Conservation (phyloP, 23 red algal species). For the Agarophyton chilense region DNA sequence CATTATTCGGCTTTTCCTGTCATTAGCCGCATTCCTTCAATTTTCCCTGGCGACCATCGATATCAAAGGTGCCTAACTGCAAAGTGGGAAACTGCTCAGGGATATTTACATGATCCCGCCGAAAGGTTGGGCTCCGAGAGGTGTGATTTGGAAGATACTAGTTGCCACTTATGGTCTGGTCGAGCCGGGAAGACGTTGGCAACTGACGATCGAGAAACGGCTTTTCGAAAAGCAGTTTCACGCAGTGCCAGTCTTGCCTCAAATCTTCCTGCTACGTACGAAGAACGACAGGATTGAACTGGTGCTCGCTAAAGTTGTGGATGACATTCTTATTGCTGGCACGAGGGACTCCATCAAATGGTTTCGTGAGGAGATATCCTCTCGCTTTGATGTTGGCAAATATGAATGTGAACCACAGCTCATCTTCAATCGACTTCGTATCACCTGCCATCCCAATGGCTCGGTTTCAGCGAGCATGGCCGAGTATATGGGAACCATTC, state of each 20-base stretch:
- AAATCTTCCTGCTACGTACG: constrained; percentile 6
- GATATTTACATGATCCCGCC: constrained; percentile 29
- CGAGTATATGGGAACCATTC: constrained; percentile 28
- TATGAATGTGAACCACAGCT: neutral
- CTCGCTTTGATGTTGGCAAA: constrained; percentile 7
- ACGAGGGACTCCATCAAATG: neutral
- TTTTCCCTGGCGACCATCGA: constrained; percentile 1
- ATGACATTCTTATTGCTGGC: no score
- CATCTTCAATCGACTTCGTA: constrained; percentile 47
- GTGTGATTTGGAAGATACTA: constrained; percentile 37
- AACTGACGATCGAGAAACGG: constrained; percentile 40
- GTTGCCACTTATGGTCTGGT: constrained; percentile 39
- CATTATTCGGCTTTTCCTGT: constrained; percentile 30
- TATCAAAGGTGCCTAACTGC: no score
- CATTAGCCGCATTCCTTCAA: neutral
- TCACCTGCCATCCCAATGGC: neutral
- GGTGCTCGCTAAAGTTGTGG: no score
- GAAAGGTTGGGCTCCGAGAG: neutral
- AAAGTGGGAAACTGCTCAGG: neutral
- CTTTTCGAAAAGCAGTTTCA: neutral
- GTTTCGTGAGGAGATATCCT: neutral
- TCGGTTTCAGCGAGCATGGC: constrained; percentile 13
- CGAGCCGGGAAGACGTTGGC: constrained; percentile 41
- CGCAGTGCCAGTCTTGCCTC: constrained; percentile 8
- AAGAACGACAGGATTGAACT: neutral